Conservation (phyloP, 1,139 yeast species). For the Wickerhamiella infanticola region DNA sequence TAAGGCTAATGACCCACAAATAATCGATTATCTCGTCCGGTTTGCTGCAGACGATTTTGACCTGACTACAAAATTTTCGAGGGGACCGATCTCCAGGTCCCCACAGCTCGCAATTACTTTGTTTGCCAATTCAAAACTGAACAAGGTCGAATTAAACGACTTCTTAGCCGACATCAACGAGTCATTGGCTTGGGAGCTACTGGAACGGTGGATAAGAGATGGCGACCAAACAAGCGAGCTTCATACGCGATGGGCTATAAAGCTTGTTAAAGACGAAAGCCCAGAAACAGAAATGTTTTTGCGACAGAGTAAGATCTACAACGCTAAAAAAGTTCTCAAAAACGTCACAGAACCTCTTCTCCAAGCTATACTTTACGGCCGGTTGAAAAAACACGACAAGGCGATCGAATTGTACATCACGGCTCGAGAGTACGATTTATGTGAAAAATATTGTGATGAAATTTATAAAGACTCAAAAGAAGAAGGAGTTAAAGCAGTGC, state of each 20-base stretch:
- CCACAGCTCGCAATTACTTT: neutral
- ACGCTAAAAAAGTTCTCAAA: conserved; percentile 23
- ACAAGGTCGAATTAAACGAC: neutral
- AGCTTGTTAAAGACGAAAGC: conserved; percentile 32
- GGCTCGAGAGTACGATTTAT: conserved; percentile 3
- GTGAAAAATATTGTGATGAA: conserved; percentile 2
- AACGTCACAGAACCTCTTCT: conserved; percentile 21
- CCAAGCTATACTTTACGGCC: conserved; percentile 40
- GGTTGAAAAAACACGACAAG: conserved; percentile 46
- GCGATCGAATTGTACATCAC: conserved; percentile 38
- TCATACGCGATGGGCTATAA: conserved; percentile 39
- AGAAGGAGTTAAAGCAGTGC: conserved; percentile 15
- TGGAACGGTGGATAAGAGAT: conserved; percentile 44
- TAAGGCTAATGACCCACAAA: conserved; percentile 31
- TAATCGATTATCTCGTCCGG: conserved; percentile 35
- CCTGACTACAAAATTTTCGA: neutral
- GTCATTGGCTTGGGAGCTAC: conserved; percentile 31
- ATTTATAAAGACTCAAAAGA: neutral
- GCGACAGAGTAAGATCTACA: conserved; percentile 19
- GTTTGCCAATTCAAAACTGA: neutral
- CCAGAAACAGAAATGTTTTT: conserved; percentile 18
- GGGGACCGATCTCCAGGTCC: neutral
- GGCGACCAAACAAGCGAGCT: conserved; percentile 31
- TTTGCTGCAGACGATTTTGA: neutral
- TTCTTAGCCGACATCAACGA: neutral